These are phyloP conservation scores for Agapanthus africanus DNA, from an alignment of 106 monocot species.

Conservation along the genomic window DNA sequence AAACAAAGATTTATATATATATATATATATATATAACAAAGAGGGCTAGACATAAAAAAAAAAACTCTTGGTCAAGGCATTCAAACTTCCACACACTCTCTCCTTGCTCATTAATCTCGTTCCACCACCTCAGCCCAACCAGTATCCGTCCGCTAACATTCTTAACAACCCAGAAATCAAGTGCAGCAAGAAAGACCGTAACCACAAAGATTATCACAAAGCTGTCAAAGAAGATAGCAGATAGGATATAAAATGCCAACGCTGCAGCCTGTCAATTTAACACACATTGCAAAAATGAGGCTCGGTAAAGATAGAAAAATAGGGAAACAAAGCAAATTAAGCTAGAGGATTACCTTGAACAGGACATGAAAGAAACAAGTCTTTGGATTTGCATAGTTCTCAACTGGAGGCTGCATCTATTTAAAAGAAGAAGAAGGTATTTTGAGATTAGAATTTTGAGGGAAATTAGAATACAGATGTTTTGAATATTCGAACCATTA, in stretches of 20 bases:
- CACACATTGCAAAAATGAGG: not conserved
- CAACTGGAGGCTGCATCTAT: slow-evolving; percentile 27
- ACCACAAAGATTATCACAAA: slow-evolving; percentile 93
- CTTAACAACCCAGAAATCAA: slow-evolving; percentile 97
- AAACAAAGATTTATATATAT: no score
- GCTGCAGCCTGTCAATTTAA: slow-evolving; percentile 43
- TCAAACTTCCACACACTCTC: slow-evolving; percentile 98
- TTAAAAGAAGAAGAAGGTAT: no score
- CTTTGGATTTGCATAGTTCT: slow-evolving; percentile 71
- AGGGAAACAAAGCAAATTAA: not conserved
- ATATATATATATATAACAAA: no score
- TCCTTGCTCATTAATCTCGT: slow-evolving; percentile 82
- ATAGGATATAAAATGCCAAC: slow-evolving; percentile 85
- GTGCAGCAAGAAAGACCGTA: slow-evolving; percentile 80
- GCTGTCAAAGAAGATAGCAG: slow-evolving; percentile 67
- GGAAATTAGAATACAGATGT: no score
- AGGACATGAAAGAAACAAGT: slow-evolving; percentile 78
- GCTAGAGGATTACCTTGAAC: slow-evolving; percentile 33
- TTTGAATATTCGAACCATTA: no score
- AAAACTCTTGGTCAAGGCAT: slow-evolving; percentile 84
- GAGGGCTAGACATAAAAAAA: not conserved
- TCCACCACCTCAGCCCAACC: slow-evolving; percentile 96
- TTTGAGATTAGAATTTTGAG: no score
- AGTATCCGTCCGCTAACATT: slow-evolving; percentile 90
- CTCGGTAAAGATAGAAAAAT: slow-evolving; percentile 2